Percentiles rank a stretch among this genome's conserved stretches.
Conservation (phyloP, 306 rosid genomes). For the Crataegus laevigata region DNA sequence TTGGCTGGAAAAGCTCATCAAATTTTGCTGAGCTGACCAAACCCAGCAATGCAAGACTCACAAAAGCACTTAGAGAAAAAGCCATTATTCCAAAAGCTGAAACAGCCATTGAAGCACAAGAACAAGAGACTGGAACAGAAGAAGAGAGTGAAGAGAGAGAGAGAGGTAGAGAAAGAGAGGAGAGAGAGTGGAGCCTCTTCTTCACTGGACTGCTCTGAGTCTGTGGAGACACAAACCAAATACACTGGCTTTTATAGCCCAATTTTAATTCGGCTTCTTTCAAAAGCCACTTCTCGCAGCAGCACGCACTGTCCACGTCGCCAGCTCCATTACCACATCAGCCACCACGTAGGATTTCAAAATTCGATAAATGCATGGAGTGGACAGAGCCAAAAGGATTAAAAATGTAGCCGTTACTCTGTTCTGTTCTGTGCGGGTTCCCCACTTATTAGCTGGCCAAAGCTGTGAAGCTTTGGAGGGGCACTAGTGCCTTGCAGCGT, state of each 20-base stretch:
- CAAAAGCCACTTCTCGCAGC: slow-evolving; percentile 20
- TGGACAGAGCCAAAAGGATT: neutral
- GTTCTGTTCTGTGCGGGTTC: neutral
- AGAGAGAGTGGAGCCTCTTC: neutral
- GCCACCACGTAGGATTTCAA: slow-evolving; percentile 35
- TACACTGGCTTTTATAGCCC: slow-evolving; percentile 32
- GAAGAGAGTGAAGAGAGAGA: neutral
- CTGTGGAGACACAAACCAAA: slow-evolving; percentile 1
- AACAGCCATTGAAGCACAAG: slow-evolving; percentile 3
- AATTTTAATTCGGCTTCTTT: slow-evolving; percentile 28
- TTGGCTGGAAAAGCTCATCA: slow-evolving; percentile 74
- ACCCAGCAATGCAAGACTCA: slow-evolving; percentile 39
- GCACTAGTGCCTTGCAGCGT: neutral
- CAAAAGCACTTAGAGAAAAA: slow-evolving; percentile 16
- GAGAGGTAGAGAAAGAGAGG: neutral
- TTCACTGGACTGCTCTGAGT: slow-evolving; percentile 16
- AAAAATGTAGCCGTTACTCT: slow-evolving; percentile 55
- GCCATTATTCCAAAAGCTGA: slow-evolving; percentile 1
- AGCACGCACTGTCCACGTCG: slow-evolving; percentile 29
- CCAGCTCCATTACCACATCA: slow-evolving; percentile 19
- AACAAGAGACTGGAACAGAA: neutral
- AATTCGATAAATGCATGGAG: slow-evolving; percentile 4
- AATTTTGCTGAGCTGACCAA: slow-evolving; percentile 52
- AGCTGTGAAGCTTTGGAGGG: slow-evolving; percentile 24
- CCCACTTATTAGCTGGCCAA: slow-evolving; percentile 53